A percentile compares a stretch with the other conserved stretches of the same genome.
These are phyloP conservation scores for Vitis amurensis DNA, from an alignment of 164 flowering plant species.

Conservation along the genomic window DNA sequence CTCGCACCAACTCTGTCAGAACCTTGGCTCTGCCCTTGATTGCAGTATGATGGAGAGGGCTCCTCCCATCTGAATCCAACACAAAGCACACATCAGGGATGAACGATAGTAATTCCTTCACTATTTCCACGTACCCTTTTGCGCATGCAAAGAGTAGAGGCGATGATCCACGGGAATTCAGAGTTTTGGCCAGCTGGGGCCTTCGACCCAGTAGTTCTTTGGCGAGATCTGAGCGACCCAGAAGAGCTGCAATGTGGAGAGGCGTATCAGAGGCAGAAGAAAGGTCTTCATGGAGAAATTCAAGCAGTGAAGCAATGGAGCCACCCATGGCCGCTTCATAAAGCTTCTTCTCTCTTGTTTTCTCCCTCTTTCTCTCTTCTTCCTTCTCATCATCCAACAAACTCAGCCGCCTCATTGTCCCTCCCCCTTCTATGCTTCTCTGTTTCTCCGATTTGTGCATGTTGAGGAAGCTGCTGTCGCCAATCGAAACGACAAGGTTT, in stretches of 20 bases:
- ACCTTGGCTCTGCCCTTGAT: conserved; percentile 25
- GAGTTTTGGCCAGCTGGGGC: conserved; percentile 21
- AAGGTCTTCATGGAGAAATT: conserved; percentile 23
- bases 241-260: conserved; percentile 26
- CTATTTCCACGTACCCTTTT: conserved; percentile 22
- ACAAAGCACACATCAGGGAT: conserved; percentile 12
- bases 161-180: conserved; percentile 16
- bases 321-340: conserved; percentile 30
- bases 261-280: conserved; percentile 17
- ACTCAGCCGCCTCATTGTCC: no score
- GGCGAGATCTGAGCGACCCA: conserved; percentile 17
- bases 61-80: conserved; percentile 20
- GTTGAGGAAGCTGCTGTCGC: no score
- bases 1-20: conserved; percentile 15
- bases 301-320: conserved; percentile 5
- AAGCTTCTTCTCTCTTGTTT: conserved; percentile 16
- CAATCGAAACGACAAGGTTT: no score
- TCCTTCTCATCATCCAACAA: no score
- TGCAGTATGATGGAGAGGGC: conserved; percentile 32
- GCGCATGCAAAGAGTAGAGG: conserved; percentile 31
- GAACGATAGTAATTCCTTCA: conserved; percentile 1
- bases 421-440: no score
- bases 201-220: conserved; percentile 5
- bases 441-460: no score
- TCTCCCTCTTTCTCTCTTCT: no score